phyloP scores from a whole-genome alignment of 2,329 filamentous ascomycete species.

The Lecanicillium sp. region DNA sequence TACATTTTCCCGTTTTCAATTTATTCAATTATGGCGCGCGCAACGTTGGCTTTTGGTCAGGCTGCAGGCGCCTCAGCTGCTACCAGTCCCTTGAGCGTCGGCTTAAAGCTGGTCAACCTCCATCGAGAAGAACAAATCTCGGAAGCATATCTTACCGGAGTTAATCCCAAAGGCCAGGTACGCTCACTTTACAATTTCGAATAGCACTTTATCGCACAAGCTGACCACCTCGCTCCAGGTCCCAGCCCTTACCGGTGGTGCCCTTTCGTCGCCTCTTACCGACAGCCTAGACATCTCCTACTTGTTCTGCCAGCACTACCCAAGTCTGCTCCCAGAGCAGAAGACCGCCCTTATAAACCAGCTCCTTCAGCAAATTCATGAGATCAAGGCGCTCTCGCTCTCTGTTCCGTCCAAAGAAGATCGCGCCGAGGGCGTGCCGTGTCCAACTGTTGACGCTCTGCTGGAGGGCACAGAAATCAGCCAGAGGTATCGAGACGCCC shows the following conservation, averaged over 20 bases:
- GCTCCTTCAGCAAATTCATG: not conserved
- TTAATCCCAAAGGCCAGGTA: slow-evolving; percentile 15
- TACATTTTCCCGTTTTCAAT: slow-evolving; percentile 4
- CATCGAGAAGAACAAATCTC: slow-evolving; percentile 3
- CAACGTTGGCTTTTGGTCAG: not conserved
- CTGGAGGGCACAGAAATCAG: not conserved
- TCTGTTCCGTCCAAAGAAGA: slow-evolving; percentile 5
- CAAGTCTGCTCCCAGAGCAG: not conserved
- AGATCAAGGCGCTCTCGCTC: not conserved
- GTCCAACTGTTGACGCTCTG: not conserved
- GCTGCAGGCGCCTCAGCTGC: not conserved
- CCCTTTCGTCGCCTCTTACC: not conserved
- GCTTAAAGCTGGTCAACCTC: slow-evolving; percentile 1
- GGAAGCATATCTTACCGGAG: not conserved
- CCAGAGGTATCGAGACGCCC: not conserved
- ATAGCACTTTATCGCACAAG: not conserved
- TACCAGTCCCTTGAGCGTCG: not conserved
- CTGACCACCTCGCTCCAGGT: not conserved
- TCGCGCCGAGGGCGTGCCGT: not conserved
- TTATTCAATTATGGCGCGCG: slow-evolving; percentile 4
- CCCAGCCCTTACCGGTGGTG: slow-evolving; percentile 1
- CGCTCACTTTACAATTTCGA: not conserved
- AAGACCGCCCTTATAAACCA: not conserved
- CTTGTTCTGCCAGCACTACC: not conserved
- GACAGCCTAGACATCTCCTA: slow-evolving; percentile 4